Evolutionary conservation across 139 green algal species (phyloP), one percentile per base, ranked within the genome.

Genomic region (Chlamydomonas sphaeroides): DNA sequence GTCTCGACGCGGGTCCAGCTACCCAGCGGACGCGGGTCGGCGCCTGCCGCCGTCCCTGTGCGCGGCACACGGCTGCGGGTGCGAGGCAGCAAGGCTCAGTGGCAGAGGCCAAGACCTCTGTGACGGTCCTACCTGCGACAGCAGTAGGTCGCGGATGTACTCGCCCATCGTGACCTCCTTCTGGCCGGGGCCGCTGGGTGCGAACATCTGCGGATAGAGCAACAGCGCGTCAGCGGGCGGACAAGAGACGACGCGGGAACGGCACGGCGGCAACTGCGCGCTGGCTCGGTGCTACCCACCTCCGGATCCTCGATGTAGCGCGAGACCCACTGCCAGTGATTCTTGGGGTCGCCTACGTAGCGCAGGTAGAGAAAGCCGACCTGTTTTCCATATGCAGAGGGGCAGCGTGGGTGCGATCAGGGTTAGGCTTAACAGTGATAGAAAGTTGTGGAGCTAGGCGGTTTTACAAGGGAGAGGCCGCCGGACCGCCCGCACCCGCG

Each of bases 331-430:
- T 80, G 32, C 96, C 96, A 98, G n/a, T 98, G 78, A 23, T 85
- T 88, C 70, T 95, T 94, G 14, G 96, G 95, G 61, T 98, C 91
- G 21, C 83, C 90, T 28, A 97, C 92, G 84, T 99, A 99, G 33
- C 96, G 92, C 68, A 99, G 87, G 83, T 98, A 98, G 68, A 99
- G 87, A 70, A 99, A 97, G 23, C 96, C 96, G 4, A 98, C 65
- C 96, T 98, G n/a, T n/a, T n/a, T n/a, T n/a, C n/a, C n/a, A n/a
- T n/a, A n/a, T n/a, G n/a, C n/a, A n/a, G n/a, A n/a, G n/a, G n/a
- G n/a, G n/a, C n/a, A n/a, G n/a, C n/a, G n/a, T n/a, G n/a, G n/a
- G n/a, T n/a, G n/a, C n/a, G n/a, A n/a, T n/a, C n/a, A n/a, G n/a
- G n/a, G n/a, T n/a, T n/a, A n/a, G n/a, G n/a, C n/a, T n/a, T n/a